Base-by-base conservation (phyloP, 2,329 filamentous ascomycete species). In the Scopulariopsis brevicaulis region DNA sequence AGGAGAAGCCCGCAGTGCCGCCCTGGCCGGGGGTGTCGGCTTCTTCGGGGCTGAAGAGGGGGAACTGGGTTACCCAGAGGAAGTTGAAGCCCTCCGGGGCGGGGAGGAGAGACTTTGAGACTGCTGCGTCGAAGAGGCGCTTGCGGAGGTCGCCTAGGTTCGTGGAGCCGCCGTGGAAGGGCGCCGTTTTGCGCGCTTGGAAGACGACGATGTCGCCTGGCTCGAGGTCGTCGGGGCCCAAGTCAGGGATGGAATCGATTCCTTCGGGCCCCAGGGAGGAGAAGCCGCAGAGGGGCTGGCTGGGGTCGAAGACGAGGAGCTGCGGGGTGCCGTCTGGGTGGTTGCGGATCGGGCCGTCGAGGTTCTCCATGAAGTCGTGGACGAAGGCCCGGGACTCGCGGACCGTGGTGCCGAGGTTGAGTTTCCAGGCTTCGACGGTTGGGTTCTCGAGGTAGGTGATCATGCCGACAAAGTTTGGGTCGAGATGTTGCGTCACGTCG, bases 31-130 rank as follows among this genome's bases (percentile, higher is more conserved):
- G 88, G 37, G 59, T 57, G 14, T 80, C 76, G 56, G 79, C 74
- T 10, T 73, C 71, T 55, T 81, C 83, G 0, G 86, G 89, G 1
- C 90, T 91, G 74, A 99, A 99, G 65, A 99, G 83, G 14, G 94
- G 94, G 68, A 99, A 99, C 60, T 93, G 84, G 1, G 81, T 87
- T 14, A 99, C 81, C 94, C 94, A 99, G 58, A 87, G 79, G 70
- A 92, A 93, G 60, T 77, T 77, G 73, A 82, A 91, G 59, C 67
- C 77, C 65, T 60, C 62, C 37, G 75, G 72, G 1, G 66, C 70
- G 3, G 71, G 64, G 43, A 90, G 74, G 35, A 87, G 74, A 0
- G 76, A 79, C 28, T 80, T 71, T n/a, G 82, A 77, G 0, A 92
- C 80, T 2, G 89, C 87, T 10, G 79, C 75, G 59, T 83, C 82